Evolutionary conservation across 805 yeast genomes (phyloP), one percentile per base, ranked within the genome.

Genomic region (Candida berthetii): DNA sequence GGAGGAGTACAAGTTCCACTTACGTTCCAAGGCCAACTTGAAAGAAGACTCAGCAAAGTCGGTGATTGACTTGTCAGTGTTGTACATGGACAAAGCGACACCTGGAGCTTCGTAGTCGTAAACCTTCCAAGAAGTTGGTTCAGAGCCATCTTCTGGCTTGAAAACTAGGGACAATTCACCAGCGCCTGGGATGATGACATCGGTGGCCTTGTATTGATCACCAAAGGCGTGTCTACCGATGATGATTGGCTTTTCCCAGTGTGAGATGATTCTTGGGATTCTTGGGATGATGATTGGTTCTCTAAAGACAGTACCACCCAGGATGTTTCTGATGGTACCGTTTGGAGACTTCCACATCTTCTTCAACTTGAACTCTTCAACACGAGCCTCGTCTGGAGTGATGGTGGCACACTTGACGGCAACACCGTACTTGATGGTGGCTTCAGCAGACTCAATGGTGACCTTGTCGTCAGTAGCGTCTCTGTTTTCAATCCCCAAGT

Each of bases 301-400:
- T 59, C 98, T 79, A 76, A 91, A 91, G 36, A 91, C 96, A 24
- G 97, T 91, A 45, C 98, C 98, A 39, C 96, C 96, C 46, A 91
- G 71, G 47, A 91, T 83, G 71, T 91, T 91, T 69, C 98, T 82
- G 62, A 91, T 86, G 39, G 98, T 91, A 46, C 98, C 98, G 66
- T 91, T 91, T 49, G 98, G 98, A 14, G 96, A 87, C 45, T 84
- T 74, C 97, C 97, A 91, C 98, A 91, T 91, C 65, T 89, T 85
- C 71, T 91, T 89, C 64, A 91, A 75, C 42, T 76, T 69, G 66
- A 88, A 91, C 66, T 91, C 98, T 64, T 85, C 71, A 40, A 91
- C 97, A 57, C 98, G 80, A 37, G 87, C 93, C 70, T 91, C 98
- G 61, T 87, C 96, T 7, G 98, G 97, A n/a, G 98, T 91, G 63